Conservation (phyloP, 768 basidiomycete species). For the Leccinellum luteum region DNA sequence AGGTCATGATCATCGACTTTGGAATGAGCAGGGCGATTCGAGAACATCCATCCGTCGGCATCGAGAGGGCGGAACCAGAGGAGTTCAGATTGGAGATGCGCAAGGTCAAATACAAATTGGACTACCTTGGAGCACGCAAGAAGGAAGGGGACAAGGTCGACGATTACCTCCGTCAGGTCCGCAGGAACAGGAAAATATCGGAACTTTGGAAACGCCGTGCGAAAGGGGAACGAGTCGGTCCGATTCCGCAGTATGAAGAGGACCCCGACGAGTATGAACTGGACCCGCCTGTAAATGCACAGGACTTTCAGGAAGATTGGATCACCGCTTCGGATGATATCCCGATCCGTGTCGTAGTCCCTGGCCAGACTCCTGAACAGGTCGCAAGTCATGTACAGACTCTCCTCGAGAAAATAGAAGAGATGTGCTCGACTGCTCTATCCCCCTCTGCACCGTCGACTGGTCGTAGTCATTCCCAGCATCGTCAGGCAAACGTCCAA, state of each 20-base stretch:
- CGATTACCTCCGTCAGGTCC: constrained; percentile 27
- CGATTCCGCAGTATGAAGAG: constrained; percentile 29
- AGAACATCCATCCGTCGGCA: constrained; percentile 31
- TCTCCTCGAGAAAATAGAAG: constrained; percentile 21
- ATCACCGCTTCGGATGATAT: constrained; percentile 31
- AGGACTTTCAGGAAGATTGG: constrained; percentile 37
- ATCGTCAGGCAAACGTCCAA: not conserved
- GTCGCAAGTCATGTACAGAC: constrained; percentile 20
- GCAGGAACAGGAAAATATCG: constrained; percentile 28
- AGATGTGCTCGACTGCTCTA: constrained; percentile 5
- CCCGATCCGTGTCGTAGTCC: constrained; percentile 37
- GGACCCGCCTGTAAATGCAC: constrained; percentile 32
- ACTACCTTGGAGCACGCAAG: constrained; percentile 38
- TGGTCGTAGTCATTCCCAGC: not conserved
- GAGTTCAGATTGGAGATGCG: constrained; percentile 54
- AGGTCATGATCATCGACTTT: constrained; percentile 56
- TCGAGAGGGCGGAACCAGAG: constrained; percentile 36
- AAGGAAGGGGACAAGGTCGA: constrained; percentile 35
- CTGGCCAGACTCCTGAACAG: constrained; percentile 31
- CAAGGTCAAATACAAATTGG: constrained; percentile 53
- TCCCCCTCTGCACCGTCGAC: not conserved
- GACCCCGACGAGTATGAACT: constrained; percentile 32
- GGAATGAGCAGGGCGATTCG: constrained; percentile 36
- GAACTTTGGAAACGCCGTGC: constrained; percentile 28
- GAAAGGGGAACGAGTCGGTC: constrained; percentile 28